phyloP scores from a whole-genome alignment of 2,329 filamentous ascomycete genomes.

The Aureobasidium melanogenum region DNA sequence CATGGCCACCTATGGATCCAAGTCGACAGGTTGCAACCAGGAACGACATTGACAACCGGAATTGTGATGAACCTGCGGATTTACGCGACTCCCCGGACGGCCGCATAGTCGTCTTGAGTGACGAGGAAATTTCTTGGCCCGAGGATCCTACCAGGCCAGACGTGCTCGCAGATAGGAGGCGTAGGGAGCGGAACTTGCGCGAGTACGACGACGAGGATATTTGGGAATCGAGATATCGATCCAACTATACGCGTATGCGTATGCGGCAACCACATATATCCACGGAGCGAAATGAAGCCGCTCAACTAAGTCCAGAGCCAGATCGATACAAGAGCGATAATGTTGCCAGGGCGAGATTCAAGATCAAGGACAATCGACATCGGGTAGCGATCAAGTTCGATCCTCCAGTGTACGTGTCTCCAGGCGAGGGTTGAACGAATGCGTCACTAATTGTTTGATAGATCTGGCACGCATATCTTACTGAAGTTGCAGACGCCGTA shows the following conservation, averaged over 20 bases:
- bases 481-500: constrained; percentile 84
- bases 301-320: not conserved
- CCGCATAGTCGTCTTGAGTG: constrained; percentile 2
- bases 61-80: not conserved
- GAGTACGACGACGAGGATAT: constrained; percentile 12
- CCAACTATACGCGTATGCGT: constrained; percentile 8
- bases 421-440: not conserved
- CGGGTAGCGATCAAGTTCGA: constrained; percentile 82
- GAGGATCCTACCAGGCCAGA: constrained; percentile 14
- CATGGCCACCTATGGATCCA: constrained; percentile 13
- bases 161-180: constrained; percentile 12
- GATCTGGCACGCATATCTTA: constrained; percentile 71
- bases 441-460: constrained; percentile 20
- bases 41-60: not conserved
- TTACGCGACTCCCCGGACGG: not conserved
- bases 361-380: constrained; percentile 72
- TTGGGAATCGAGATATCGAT: constrained; percentile 11
- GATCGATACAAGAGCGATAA: not conserved
- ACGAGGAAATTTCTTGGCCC: constrained; percentile 14
- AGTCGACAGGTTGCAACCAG: not conserved
- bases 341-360: constrained; percentile 62
- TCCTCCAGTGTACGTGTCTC: constrained; percentile 53
- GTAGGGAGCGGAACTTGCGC: constrained; percentile 9
- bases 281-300: not conserved
- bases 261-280: not conserved